phyloP scores from a whole-genome alignment of 306 rosid species.

The Prosopis cineraria region DNA sequence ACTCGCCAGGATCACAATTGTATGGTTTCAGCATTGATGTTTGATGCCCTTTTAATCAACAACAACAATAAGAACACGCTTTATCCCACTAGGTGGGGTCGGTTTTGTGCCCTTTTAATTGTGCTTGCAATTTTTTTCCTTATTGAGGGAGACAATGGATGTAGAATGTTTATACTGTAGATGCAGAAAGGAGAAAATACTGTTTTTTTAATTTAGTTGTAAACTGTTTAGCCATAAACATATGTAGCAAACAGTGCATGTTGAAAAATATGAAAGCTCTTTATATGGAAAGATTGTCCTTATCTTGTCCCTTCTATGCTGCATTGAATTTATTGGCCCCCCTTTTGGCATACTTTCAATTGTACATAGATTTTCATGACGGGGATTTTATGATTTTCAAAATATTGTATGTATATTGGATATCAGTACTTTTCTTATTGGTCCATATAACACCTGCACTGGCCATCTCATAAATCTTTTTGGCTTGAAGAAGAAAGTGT shows the following conservation, averaged over 20 bases:
- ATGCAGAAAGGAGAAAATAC: not conserved
- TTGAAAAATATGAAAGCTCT: not conserved
- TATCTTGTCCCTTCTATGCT: not conserved
- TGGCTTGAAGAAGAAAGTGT: not conserved
- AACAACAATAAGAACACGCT: too few species aligned
- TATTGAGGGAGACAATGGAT: not conserved
- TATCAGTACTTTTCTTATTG: not conserved
- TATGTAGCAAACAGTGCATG: not conserved
- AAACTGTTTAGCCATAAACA: not conserved
- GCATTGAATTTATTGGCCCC: not conserved
- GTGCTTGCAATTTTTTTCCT: not conserved
- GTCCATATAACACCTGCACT: not conserved
- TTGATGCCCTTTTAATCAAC: not conserved
- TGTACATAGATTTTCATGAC: not conserved
- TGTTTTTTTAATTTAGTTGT: not conserved
- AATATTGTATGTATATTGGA: not conserved
- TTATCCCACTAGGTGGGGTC: too few species aligned
- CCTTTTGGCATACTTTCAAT: not conserved
- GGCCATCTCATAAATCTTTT: not conserved
- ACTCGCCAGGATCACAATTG: not conserved
- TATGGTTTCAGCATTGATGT: constrained; percentile 1
- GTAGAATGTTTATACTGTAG: not conserved
- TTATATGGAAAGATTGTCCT: not conserved
- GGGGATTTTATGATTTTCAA: not conserved
- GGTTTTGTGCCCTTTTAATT: too few species aligned